Conservation (phyloP, 208 protist genomes). For the Trypanosoma congolense region DNA sequence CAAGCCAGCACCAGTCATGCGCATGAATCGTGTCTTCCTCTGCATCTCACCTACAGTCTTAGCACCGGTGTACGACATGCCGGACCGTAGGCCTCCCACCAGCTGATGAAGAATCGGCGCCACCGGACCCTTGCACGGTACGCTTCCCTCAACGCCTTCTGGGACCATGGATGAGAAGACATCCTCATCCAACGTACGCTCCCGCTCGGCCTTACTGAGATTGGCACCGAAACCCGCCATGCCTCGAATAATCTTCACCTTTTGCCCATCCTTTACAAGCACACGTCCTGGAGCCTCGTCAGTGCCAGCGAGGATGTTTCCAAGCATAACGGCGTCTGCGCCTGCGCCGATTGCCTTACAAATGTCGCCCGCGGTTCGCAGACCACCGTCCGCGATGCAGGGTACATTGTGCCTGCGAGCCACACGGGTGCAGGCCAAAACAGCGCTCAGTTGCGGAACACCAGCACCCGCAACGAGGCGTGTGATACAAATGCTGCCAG, state of each 20-base stretch:
- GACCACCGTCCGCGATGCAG: constrained; percentile 88
- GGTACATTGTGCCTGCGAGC: constrained; percentile 65
- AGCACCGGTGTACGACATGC: constrained; percentile 89
- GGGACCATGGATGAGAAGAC: constrained; percentile 85
- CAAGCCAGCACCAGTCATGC: constrained; percentile 77
- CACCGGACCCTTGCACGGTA: constrained; percentile 79
- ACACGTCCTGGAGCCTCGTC: constrained; percentile 82
- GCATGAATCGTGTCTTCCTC: constrained; percentile 66
- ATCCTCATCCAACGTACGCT: constrained; percentile 71
- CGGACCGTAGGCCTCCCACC: constrained; percentile 83
- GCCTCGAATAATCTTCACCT: constrained; percentile 89
- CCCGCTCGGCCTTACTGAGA: constrained; percentile 86
- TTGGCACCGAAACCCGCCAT: constrained; percentile 90
- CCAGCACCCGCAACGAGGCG: constrained; percentile 80
- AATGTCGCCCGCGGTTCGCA: constrained; percentile 80
- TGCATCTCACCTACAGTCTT: constrained; percentile 79
- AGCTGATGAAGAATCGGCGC: constrained; percentile 78
- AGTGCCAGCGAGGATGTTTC: constrained; percentile 88
- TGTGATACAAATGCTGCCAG: constrained; percentile 87
- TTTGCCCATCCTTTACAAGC: constrained; percentile 87
- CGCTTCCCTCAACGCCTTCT: constrained; percentile 86
- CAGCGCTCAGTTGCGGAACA: constrained; percentile 84
- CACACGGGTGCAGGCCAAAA: constrained; percentile 67
- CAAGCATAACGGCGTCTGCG: constrained; percentile 86
- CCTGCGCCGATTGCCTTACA: constrained; percentile 87